Evolutionary conservation across 2,329 filamentous ascomycete species (phyloP), one percentile per base, ranked within the genome.

Genomic region (Penicillium janthinellum): DNA sequence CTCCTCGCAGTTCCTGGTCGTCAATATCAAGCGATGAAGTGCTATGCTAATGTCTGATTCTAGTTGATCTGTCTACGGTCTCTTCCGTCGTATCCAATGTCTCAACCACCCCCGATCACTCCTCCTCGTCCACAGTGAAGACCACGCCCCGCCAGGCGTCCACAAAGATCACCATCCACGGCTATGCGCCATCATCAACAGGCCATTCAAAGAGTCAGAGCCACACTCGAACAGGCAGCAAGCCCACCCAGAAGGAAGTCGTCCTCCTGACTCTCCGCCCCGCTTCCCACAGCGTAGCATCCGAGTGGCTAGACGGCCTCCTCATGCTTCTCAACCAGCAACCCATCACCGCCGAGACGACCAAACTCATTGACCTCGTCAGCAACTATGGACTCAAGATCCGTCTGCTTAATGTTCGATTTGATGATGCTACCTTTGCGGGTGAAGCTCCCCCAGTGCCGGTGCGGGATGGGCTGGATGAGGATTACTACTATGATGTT

Each of bases 301-400:
- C 92, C 0, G 95, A 99, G 77, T 99, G 95, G 95, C 83, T 99
- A 5, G 95, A 99, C 74, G 95, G 95, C 0, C 79, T 99, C 64
- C 83, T 98, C 58, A 96, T 99, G 92, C 82, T 99, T 56, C 83
- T 99, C 25, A 92, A 96, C 72, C 95, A 99, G 77, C 87, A 93
- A 60, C 95, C 95, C 20, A 97, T 99, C 73, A 99, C 95, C n/a
- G 87, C 92, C 2, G 94, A 98, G 78, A 98, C 95, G 38, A 94
- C 90, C 73, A 96, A 95, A 76, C 80, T 98, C 62, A 89, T 97
- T 56, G 87, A 88, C 57, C 80, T 97, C 69, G 90, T 98, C 60
- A 88, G 88, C 71, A 90, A 96, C 67, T 98, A 96, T 73, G 93
- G 95, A 4, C 80, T 98, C 64, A 96, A 96, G 81, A 96, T 99